phyloP scores from a whole-genome alignment of 2,329 filamentous ascomycete genomes.

The Byssothecium circinans region DNA sequence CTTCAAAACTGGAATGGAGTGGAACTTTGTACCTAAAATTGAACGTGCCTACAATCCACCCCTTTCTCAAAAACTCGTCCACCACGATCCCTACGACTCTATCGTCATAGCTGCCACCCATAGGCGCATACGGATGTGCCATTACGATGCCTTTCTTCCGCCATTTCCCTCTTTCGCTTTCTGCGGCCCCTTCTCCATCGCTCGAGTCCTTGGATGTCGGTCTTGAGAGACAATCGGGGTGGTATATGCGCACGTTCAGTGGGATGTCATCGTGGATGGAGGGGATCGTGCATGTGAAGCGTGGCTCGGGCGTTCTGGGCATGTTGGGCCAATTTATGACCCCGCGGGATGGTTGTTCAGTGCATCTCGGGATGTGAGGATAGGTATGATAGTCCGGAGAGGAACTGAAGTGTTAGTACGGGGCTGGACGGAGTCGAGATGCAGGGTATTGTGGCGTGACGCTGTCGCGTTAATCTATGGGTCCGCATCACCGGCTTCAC shows the following conservation, averaged over 20 bases:
- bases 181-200: neutral
- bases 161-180: slow-evolving; percentile 23
- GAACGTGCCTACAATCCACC: slow-evolving; percentile 81
- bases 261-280: slow-evolving; percentile 76
- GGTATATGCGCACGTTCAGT: slow-evolving; percentile 82
- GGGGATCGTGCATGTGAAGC: slow-evolving; percentile 72
- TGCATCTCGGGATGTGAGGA: slow-evolving; percentile 16
- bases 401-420: neutral
- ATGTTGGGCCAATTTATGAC: slow-evolving; percentile 28
- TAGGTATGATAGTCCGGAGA: neutral
- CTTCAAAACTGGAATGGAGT: too few species aligned
- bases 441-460: neutral
- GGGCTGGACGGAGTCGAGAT: too few species aligned
- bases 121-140: slow-evolving; percentile 86
- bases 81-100: slow-evolving; percentile 70
- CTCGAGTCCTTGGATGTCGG: slow-evolving; percentile 1
- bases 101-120: slow-evolving; percentile 87
- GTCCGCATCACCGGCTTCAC: too few species aligned
- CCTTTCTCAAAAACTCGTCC: slow-evolving; percentile 64
- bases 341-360: slow-evolving; percentile 20
- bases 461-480: neutral
- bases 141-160: slow-evolving; percentile 63
- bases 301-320: slow-evolving; percentile 30
- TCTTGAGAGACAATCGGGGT: slow-evolving; percentile 45
- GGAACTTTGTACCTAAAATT: slow-evolving; percentile 73